Evolutionary conservation across 805 yeast genomes (phyloP), one percentile per base, ranked within the genome.

Genomic region (Yarrowia osloensis): DNA sequence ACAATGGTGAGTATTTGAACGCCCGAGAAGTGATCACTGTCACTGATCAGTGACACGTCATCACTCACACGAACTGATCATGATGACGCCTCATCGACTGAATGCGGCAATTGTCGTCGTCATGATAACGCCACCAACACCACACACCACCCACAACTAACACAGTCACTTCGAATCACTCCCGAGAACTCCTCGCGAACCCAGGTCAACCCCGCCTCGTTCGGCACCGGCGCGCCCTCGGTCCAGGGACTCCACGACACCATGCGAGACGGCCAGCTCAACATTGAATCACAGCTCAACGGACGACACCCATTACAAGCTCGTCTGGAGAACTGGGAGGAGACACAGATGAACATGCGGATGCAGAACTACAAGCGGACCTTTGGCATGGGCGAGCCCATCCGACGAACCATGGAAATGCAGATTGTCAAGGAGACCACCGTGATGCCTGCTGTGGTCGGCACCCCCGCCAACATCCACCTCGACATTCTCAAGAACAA

Each of bases 371-470:
- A 90, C 77, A 85, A 96, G 75, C 85, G 96, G 71, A 79, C 90
- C 19, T 92, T 89, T 76, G 99, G 99, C 17, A 86, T 94, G 57
- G 97, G 95, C 12, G 98, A 90, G 74, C 98, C 99, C 9, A 89
- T 94, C 77, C 88, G 88, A 74, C 84, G 98, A 74, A 86, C 88
- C 35, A 92, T 95, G 97, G 99, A 95, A 73, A 79, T 90, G 74
- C 81, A 85, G 67, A 83, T 94, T 28, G 88, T 94, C 3, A 85
- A 86, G 54, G 80, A 82, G 59, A 85, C 90, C 15, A 91, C 89
- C 68, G 87, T 86, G 76, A 86, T 82, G 69, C 97, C 97, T 7
- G 74, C 78, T 11, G 76, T 82, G 5, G 77, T 87, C 55, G 91
- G 91, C 15, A 88, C 86, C 7, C 72, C 85, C 7, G 79, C 82